These are phyloP conservation scores for Skeletonema menzelii DNA, from an alignment of 108 stramenopile species.

Conservation along the genomic window DNA sequence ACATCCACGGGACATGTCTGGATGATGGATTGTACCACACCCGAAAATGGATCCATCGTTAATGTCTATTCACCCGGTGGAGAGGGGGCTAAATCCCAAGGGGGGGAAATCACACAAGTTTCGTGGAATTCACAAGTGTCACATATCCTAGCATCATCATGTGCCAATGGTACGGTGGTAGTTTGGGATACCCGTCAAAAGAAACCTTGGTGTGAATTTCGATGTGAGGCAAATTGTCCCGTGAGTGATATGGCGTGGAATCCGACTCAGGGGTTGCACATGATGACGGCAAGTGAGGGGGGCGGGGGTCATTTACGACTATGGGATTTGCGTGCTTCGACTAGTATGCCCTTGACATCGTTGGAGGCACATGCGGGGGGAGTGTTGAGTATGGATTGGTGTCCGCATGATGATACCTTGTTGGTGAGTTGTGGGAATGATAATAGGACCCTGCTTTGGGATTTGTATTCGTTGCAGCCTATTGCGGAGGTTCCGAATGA, in stretches of 20 bases:
- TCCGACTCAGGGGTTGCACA: conserved; percentile 92
- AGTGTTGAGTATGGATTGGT: conserved; percentile 93
- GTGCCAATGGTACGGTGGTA: conserved; percentile 81
- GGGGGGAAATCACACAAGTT: conserved; percentile 82
- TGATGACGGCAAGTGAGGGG: conserved; percentile 91
- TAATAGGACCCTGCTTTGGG: conserved; percentile 96
- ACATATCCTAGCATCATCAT: conserved; percentile 92
- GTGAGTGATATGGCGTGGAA: conserved; percentile 93
- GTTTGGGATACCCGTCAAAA: conserved; percentile 95
- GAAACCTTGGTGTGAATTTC: conserved; percentile 96
- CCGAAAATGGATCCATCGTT: background rate
- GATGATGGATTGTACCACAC: conserved; percentile 33
- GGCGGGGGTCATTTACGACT: conserved; percentile 92
- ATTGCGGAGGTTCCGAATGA: conserved; percentile 90
- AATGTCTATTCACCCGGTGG: conserved; percentile 21
- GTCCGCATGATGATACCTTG: conserved; percentile 90
- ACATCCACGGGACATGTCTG: conserved; percentile 80
- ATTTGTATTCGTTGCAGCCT: conserved; percentile 80
- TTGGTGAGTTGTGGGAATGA: conserved; percentile 91
- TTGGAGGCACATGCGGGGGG: conserved; percentile 89
- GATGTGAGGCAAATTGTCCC: conserved; percentile 55
- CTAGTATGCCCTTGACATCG: conserved; percentile 90
- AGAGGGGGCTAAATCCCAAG: conserved; percentile 45
- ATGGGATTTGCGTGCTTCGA: conserved; percentile 94
- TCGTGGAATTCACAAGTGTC: conserved; percentile 96